Evolutionary conservation across 179 eudicot genomes (phyloP).

Genomic region (Nepenthes alata): DNA sequence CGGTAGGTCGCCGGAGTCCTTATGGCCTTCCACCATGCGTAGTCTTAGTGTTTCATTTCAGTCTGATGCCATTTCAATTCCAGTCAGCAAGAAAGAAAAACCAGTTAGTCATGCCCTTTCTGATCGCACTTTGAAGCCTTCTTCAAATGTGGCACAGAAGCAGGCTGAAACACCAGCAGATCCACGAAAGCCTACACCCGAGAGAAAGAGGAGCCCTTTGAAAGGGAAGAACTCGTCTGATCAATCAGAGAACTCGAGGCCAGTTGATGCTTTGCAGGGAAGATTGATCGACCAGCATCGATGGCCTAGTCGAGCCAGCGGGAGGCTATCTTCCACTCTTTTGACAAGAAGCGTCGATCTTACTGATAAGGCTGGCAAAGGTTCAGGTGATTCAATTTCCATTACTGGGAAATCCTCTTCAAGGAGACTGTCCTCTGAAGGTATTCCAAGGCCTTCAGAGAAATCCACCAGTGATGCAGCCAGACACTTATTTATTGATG

Average conservation of each 20-base stretch:
- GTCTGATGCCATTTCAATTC: constrained; percentile 56
- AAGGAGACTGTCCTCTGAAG: constrained; percentile 55
- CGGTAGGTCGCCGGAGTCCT: constrained; percentile 47
- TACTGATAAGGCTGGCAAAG: constrained; percentile 25
- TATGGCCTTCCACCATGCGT: constrained; percentile 97
- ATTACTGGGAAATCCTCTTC: constrained; percentile 21
- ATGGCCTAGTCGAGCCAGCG: constrained; percentile 75
- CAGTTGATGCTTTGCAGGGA: constrained; percentile 39
- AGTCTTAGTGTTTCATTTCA: constrained; percentile 81
- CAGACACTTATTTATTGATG: constrained; percentile 21
- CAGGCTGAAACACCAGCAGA: constrained; percentile 28
- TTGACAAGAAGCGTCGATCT: constrained; percentile 45
- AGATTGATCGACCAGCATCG: constrained; percentile 70
- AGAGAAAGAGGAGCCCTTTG: constrained; percentile 76
- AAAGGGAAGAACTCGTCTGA: constrained; percentile 56
- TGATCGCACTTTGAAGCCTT: constrained; percentile 61
- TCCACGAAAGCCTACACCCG: constrained; percentile 59
- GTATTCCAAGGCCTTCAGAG: constrained; percentile 28
- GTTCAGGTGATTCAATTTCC: constrained; percentile 13
- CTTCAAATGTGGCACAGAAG: constrained; percentile 54
- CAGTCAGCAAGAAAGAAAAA: constrained; percentile 62
- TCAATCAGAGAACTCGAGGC: constrained; percentile 79
- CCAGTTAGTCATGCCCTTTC: constrained; percentile 45
- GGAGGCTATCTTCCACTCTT: constrained; percentile 28
- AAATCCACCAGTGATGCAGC: constrained; percentile 40